Evolutionary conservation across 768 basidiomycete species (phyloP).

Genomic region (Postia placenta): DNA sequence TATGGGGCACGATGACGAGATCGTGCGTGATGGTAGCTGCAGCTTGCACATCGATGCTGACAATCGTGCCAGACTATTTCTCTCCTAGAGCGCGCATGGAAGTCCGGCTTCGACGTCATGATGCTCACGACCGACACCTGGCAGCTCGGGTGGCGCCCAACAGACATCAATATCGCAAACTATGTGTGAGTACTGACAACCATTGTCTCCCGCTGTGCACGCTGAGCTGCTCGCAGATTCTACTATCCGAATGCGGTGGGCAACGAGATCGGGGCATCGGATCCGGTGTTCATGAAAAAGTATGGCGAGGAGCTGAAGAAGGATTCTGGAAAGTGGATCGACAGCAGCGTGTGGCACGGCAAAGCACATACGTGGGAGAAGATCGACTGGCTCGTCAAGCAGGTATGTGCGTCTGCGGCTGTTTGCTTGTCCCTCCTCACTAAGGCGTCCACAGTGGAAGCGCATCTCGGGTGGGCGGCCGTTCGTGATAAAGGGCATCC

Average conservation of each 20-base stretch:
- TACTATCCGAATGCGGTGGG: slow-evolving; percentile 33
- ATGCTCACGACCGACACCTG: slow-evolving; percentile 47
- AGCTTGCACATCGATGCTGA: not conserved
- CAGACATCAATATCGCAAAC: slow-evolving; percentile 45
- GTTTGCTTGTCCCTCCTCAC: not conserved
- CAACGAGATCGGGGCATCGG: slow-evolving; percentile 40
- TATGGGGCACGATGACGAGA: slow-evolving; percentile 47
- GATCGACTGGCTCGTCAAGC: slow-evolving; percentile 40
- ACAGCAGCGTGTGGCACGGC: slow-evolving; percentile 42
- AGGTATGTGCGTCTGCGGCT: slow-evolving; percentile 21
- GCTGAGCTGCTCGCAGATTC: slow-evolving; percentile 22
- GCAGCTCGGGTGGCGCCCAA: slow-evolving; percentile 44
- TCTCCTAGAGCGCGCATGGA: slow-evolving; percentile 40
- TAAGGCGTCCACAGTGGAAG: slow-evolving; percentile 33
- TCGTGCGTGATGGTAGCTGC: slow-evolving; percentile 24
- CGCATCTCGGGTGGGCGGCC: slow-evolving; percentile 41
- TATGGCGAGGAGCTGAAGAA: slow-evolving; percentile 32
- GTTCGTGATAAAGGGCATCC: slow-evolving; percentile 51
- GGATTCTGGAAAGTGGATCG: slow-evolving; percentile 44
- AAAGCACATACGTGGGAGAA: slow-evolving; percentile 50
- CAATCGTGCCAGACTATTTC: slow-evolving; percentile 31
- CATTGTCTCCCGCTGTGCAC: not conserved
- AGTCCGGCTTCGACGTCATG: slow-evolving; percentile 39
- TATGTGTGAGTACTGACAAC: slow-evolving; percentile 39
- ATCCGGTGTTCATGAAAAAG: slow-evolving; percentile 47